These are phyloP conservation scores for Magnaporthiopsis rhizophila DNA, from an alignment of 2,329 filamentous ascomycete genomes.

Conservation along the genomic window DNA sequence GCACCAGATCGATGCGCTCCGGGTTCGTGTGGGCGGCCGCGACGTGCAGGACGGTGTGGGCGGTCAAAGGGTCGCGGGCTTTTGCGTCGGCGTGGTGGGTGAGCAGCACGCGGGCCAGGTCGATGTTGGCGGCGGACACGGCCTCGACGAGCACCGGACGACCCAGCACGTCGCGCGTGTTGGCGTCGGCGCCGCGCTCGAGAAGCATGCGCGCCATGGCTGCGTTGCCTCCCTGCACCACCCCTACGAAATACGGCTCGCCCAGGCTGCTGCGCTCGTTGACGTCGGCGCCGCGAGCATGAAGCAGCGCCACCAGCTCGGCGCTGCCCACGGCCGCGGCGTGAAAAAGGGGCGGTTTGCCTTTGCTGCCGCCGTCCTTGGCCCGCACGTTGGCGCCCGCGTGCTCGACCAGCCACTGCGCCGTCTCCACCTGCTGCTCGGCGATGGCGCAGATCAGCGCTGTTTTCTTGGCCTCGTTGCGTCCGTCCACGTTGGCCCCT, in stretches of 20 bases:
- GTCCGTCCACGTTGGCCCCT: constrained; percentile 15
- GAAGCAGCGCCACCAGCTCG: constrained; percentile 16
- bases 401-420: constrained; percentile 22
- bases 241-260: constrained; percentile 12
- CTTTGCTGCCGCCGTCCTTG: constrained; percentile 15
- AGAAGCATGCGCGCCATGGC: constrained; percentile 25
- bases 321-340: constrained; percentile 13
- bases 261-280: constrained; percentile 16
- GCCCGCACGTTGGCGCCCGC: constrained; percentile 17
- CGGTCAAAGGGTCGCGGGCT: constrained; percentile 18
- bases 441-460: constrained; percentile 15
- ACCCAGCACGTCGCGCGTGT: constrained; percentile 20
- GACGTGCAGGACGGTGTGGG: constrained; percentile 18
- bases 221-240: constrained; percentile 13
- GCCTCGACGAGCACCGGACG: constrained; percentile 22
- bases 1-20: constrained; percentile 19
- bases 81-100: constrained; percentile 25
- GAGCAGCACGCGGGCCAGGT: constrained; percentile 21
- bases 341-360: constrained; percentile 18
- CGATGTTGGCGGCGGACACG: constrained; percentile 20
- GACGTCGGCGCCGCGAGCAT: constrained; percentile 26
- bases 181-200: constrained; percentile 23
- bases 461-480: constrained; percentile 14
- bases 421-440: constrained; percentile 14
- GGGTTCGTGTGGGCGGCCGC: constrained; percentile 6